A percentile compares a stretch with the other conserved stretches of the same genome.
Conservation (phyloP, 352 stramenopile species). For the Plasmopara halstedii region DNA sequence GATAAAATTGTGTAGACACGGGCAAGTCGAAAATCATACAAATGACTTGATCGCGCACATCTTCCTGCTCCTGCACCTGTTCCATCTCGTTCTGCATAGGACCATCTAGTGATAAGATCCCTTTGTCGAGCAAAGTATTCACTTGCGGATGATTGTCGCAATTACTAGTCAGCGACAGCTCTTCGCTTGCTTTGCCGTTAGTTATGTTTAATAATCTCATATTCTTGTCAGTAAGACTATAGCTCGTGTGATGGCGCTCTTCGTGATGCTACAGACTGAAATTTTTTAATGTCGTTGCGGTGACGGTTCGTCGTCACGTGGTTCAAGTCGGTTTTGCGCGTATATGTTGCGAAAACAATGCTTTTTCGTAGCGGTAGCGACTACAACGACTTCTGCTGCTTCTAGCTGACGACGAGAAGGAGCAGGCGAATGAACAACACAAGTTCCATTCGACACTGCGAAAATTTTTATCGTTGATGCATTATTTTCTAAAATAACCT, state of each 20-base stretch:
- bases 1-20: slow-evolving; percentile 61
- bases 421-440: slow-evolving; percentile 17
- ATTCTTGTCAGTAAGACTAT: slow-evolving; percentile 17
- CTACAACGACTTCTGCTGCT: slow-evolving; percentile 8
- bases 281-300: slow-evolving; percentile 13
- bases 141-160: slow-evolving; percentile 13
- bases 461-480: too few relatives aligned
- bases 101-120: slow-evolving; percentile 36
- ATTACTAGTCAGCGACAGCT: slow-evolving; percentile 16
- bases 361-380: not conserved
- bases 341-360: not conserved
- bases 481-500: too few relatives aligned
- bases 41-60: slow-evolving; percentile 74
- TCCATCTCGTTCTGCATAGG: slow-evolving; percentile 15
- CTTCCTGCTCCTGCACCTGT: slow-evolving; percentile 25
- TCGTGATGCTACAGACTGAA: slow-evolving; percentile 8
- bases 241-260: slow-evolving; percentile 11
- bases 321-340: not conserved
- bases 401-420: slow-evolving; percentile 18
- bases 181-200: slow-evolving; percentile 23
- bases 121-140: slow-evolving; percentile 36
- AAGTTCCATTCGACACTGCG: too few relatives aligned
- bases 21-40: slow-evolving; percentile 83
- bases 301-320: slow-evolving; percentile 11
- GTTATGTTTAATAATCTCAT: slow-evolving; percentile 15